phyloP scores from a whole-genome alignment of 2,329 filamentous ascomycete species.

The Leptographium galeiforme region DNA sequence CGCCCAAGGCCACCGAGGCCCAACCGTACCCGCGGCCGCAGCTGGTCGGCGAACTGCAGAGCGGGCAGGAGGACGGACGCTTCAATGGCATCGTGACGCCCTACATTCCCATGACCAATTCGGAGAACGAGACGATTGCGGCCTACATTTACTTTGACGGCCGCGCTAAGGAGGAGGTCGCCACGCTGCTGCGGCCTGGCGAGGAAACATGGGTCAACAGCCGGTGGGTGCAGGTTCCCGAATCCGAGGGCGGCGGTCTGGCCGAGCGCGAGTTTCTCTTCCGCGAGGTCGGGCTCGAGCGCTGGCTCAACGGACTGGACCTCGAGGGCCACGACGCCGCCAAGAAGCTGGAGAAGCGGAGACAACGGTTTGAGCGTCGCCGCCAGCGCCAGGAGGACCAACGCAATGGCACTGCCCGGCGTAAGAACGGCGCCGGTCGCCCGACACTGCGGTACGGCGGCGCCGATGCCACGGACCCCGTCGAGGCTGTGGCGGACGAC shows the following conservation, averaged over 20 bases:
- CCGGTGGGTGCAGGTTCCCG: conserved; percentile 88
- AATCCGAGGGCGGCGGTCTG: conserved; percentile 80
- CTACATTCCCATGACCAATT: conserved; percentile 85
- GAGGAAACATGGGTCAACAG: conserved; percentile 99
- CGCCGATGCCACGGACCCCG: conserved; percentile 56
- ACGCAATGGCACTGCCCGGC: conserved; percentile 16
- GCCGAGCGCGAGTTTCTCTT: conserved; percentile 96
- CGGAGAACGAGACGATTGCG: conserved; percentile 90
- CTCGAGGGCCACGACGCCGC: conserved; percentile 86
- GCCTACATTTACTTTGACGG: conserved; percentile 98
- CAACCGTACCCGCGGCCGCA: conserved; percentile 74
- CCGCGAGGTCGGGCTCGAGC: conserved; percentile 86
- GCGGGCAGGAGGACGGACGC: conserved; percentile 30
- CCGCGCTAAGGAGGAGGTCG: conserved; percentile 88
- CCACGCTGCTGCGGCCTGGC: conserved; percentile 77
- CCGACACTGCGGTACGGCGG: conserved; percentile 66
- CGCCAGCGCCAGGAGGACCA: conserved; percentile 47
- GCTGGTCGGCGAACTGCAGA: conserved; percentile 22
- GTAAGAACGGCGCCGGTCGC: conserved; percentile 27
- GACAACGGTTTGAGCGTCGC: conserved; percentile 62
- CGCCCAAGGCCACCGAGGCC: conserved; percentile 62
- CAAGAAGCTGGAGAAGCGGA: conserved; percentile 77
- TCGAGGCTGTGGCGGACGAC: conserved; percentile 55
- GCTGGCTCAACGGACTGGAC: conserved; percentile 93
- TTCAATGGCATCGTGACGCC: conserved; percentile 52